Conservation (phyloP, 176 grass and related monocot species). For the Pontederia crassipes region DNA sequence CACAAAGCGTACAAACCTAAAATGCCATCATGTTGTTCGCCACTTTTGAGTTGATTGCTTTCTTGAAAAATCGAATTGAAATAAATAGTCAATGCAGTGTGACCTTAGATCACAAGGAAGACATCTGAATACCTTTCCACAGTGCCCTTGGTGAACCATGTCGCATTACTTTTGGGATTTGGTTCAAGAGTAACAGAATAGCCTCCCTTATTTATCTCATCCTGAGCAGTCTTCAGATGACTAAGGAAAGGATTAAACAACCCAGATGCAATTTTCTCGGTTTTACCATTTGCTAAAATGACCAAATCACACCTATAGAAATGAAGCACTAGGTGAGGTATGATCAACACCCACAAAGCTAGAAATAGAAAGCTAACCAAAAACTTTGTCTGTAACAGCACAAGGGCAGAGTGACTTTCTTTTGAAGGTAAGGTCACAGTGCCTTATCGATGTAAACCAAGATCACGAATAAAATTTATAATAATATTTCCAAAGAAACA, state of each 20-base stretch:
- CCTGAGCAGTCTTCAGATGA: conserved; percentile 71
- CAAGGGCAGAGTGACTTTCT: no score
- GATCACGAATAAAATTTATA: no score
- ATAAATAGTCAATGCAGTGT: neutral
- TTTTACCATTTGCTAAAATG: conserved; percentile 56
- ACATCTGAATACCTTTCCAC: conserved; percentile 50
- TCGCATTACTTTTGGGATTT: conserved; percentile 21
- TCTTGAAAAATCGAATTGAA: conserved; percentile 8
- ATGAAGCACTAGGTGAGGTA: neutral
- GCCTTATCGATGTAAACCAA: no score
- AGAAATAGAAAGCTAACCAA: no score
- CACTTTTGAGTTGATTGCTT: no score
- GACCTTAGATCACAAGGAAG: conserved; percentile 8
- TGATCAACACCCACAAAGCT: no score
- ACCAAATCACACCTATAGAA: conserved; percentile 90
- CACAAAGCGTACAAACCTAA: conserved; percentile 92
- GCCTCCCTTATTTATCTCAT: conserved; percentile 83
- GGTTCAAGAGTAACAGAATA: conserved; percentile 86
- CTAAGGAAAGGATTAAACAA: conserved; percentile 74
- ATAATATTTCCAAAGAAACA: no score
- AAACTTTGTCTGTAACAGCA: no score
- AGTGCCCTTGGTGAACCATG: conserved; percentile 79
- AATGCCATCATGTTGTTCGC: neutral
- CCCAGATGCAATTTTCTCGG: conserved; percentile 90
- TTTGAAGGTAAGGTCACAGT: no score